Base-by-base conservation (phyloP, 2,329 filamentous ascomycete genomes). In the Coniochaeta sp. region DNA sequence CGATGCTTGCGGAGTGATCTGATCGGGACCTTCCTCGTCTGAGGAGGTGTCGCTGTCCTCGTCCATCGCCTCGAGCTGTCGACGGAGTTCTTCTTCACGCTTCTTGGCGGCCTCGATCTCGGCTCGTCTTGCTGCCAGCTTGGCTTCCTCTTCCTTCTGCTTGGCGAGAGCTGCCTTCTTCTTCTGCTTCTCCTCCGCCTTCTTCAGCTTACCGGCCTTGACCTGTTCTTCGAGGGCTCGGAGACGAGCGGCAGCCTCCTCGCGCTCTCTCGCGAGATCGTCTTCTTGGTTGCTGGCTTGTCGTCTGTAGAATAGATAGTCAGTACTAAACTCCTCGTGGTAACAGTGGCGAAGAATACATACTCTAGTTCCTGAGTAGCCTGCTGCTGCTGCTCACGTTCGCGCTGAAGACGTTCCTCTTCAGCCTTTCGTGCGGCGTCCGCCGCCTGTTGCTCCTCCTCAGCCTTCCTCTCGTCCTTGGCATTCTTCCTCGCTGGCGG, bases 181-280 rank as follows among this genome's bases (percentile, higher is more conserved):
- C 61, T 82, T 86, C 56, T 86, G 89, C 76, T 95, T 96, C 72
- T 96, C 94, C 67, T 99, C 94, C 59, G 95, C 88, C 70, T 96
- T 97, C 76, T 90, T 92, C 50, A 97, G 73, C 73, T 97, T 99
- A 62, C 91, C 90, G 65, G 91, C 89, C 56, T 85, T 86, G 50
- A 97, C 91, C 68, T 96, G 91, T 66, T 97, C 91, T 69, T 99
- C 91, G 8, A 99, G 81, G 14, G 90, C 91, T 65, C 85, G 89
- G 22, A 97, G 79, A 49, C 91, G 89, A 56, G 88, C 87, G 60
- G 87, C 83, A 35, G 91, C 85, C 50, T 87, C 90, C 61, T 91
- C 82, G 51, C 86, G 86, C 69, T 96, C 91, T 58, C 79, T 83
- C 28, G 81, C 83, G 51, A 96, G 78, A 54, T 95, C 91, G 26